Percentiles rank a stretch among this genome's conserved stretches.
Evolutionary conservation across 805 yeast species (phyloP).

Genomic region (Candida pseudofarinosa): DNA sequence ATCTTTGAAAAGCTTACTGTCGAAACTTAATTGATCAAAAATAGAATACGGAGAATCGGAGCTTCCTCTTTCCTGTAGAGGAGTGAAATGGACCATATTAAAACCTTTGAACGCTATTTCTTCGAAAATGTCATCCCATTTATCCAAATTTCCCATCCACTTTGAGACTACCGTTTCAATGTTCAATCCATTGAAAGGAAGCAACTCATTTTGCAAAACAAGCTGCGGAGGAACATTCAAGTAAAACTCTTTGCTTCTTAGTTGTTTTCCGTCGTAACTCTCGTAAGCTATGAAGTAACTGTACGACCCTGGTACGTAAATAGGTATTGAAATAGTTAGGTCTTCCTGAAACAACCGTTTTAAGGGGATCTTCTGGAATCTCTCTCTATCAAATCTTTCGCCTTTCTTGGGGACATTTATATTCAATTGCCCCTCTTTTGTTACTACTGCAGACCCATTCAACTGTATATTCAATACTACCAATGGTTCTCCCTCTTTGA

Average conservation of each 20-base stretch:
- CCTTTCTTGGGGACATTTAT: constrained; percentile 62
- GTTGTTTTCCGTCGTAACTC: constrained; percentile 15
- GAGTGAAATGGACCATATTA: constrained; percentile 96
- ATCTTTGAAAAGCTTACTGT: constrained; percentile 55
- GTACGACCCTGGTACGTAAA: constrained; percentile 75
- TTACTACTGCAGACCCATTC: constrained; percentile 70
- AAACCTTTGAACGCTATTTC: constrained; percentile 72
- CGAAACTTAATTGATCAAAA: constrained; percentile 78
- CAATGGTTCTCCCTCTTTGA: constrained; percentile 36
- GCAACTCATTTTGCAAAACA: constrained; percentile 46
- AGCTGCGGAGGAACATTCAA: constrained; percentile 81
- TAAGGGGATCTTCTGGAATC: constrained; percentile 49
- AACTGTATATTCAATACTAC: constrained; percentile 57
- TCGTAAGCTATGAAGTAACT: constrained; percentile 66
- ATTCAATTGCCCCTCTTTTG: constrained; percentile 68
- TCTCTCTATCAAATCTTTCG: constrained; percentile 49
- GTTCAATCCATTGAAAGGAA: constrained; percentile 75
- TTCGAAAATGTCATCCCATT: constrained; percentile 67
- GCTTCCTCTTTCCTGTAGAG: constrained; percentile 83
- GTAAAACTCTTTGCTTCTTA: constrained; percentile 56
- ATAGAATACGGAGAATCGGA: constrained; percentile 93
- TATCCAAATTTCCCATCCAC: constrained; percentile 71
- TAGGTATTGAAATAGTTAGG: constrained; percentile 53
- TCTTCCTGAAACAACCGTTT: constrained; percentile 62
- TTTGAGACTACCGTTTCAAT: constrained; percentile 85